Percentiles rank a stretch among this genome's conserved stretches.
These are phyloP conservation scores for Tagetes patula DNA, from an alignment of 129 eudicot species.

Conservation along the genomic window DNA sequence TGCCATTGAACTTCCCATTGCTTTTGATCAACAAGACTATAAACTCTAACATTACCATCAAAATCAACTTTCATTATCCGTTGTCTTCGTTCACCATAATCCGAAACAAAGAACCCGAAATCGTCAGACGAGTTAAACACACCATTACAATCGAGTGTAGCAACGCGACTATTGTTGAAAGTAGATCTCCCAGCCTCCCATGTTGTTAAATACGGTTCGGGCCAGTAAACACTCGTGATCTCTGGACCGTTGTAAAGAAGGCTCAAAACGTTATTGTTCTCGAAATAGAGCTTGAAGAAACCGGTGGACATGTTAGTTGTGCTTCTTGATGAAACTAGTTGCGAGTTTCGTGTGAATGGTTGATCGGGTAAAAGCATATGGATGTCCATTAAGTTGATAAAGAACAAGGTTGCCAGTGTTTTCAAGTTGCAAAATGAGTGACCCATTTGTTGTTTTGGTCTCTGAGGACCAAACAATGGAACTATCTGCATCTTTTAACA, in stretches of 20 bases:
- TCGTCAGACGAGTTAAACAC: conserved; percentile 43
- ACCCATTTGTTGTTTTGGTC: conserved; percentile 17
- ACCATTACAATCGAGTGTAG: conserved; percentile 34
- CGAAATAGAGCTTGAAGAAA: conserved; percentile 39
- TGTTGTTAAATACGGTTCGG: conserved; percentile 26
- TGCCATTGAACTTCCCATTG: conserved; percentile 47
- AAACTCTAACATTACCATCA: too few species aligned
- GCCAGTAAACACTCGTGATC: conserved; percentile 49
- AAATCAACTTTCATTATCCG: conserved; percentile 47
- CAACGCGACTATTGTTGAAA: conserved; percentile 36
- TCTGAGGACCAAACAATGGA: conserved; percentile 36
- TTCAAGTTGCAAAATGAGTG: conserved; percentile 23
- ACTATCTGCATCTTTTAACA: conserved; percentile 37
- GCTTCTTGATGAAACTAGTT: conserved; percentile 38
- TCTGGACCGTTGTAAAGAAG: conserved; percentile 47
- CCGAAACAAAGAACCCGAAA: conserved; percentile 32
- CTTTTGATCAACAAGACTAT: too few species aligned
- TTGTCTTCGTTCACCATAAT: conserved; percentile 27
- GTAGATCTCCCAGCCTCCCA: conserved; percentile 39
- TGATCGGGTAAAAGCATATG: conserved; percentile 44
- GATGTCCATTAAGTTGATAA: background rate
- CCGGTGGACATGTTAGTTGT: conserved; percentile 37
- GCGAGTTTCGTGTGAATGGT: conserved; percentile 26
- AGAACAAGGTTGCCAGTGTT: conserved; percentile 47
- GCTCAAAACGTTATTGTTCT: conserved; percentile 42